Evolutionary conservation across 768 basidiomycete species (phyloP).

Genomic region (Tricholoma saponaceum): DNA sequence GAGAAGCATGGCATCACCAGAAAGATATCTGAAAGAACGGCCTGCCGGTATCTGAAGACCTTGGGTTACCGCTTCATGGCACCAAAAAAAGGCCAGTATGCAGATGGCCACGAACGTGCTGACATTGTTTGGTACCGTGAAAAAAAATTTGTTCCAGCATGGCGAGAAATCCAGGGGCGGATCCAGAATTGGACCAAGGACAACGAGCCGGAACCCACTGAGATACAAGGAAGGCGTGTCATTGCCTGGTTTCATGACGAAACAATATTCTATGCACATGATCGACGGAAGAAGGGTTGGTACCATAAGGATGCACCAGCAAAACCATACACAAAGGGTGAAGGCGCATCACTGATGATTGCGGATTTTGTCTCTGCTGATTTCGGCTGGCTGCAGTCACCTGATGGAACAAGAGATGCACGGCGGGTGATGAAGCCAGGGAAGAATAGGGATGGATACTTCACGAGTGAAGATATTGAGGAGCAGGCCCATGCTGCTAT

Average conservation of each 20-base stretch:
- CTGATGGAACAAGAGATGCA: neutral
- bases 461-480: neutral
- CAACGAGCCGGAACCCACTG: neutral
- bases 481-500: neutral
- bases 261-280: neutral
- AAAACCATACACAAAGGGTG: neutral
- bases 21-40: conserved; percentile 1
- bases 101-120: neutral
- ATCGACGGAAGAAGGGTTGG: neutral
- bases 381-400: neutral
- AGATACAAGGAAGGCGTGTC: neutral
- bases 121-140: neutral
- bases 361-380: neutral
- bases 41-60: neutral
- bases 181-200: neutral
- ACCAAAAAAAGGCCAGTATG: conserved; percentile 3
- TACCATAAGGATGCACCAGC: neutral
- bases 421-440: neutral
- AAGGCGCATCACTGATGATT: neutral
- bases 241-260: neutral
- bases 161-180: neutral
- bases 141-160: neutral
- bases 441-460: neutral
- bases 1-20: neutral
- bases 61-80: neutral